Percentiles rank a stretch among this genome's conserved stretches.
Evolutionary conservation across 2,329 filamentous ascomycete species (phyloP).

Genomic region (Lachnellula arida): DNA sequence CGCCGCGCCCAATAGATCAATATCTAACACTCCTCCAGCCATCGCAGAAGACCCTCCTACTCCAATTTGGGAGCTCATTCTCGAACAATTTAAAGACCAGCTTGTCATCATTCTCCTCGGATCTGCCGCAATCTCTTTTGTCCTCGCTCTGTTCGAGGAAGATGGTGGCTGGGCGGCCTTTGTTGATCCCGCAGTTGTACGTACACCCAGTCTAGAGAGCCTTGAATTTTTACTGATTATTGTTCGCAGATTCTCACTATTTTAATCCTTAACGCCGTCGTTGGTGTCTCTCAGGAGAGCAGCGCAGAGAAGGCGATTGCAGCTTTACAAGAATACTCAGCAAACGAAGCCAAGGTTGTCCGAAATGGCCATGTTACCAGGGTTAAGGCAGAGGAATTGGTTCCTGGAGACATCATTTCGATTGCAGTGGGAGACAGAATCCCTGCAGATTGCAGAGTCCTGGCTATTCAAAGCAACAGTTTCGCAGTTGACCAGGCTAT

Average conservation of each 20-base stretch:
- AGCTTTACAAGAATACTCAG: conserved; percentile 96
- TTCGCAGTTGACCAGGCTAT: conserved; percentile 97
- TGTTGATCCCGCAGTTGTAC: conserved; percentile 89
- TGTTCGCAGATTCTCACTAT: conserved; percentile 80
- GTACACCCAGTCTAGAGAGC: conserved; percentile 35
- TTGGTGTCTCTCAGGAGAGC: conserved; percentile 97
- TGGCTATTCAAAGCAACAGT: conserved; percentile 93
- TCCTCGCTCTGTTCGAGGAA: conserved; percentile 87
- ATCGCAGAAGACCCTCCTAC: conserved; percentile 89
- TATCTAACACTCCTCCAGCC: conserved; percentile 41
- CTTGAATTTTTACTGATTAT: conserved; percentile 11
- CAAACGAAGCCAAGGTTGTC: conserved; percentile 92
- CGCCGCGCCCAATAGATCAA: conserved; percentile 3
- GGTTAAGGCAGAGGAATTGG: conserved; percentile 93
- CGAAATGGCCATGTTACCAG: conserved; percentile 71
- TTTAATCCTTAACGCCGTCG: conserved; percentile 90
- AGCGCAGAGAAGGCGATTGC: conserved; percentile 98
- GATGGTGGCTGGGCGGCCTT: conserved; percentile 95
- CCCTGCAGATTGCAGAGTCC: conserved; percentile 86
- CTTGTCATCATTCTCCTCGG: conserved; percentile 91
- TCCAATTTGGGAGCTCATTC: conserved; percentile 89
- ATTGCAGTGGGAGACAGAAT: conserved; percentile 89
- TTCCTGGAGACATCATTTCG: conserved; percentile 88
- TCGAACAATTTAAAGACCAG: conserved; percentile 99
- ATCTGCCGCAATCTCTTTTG: conserved; percentile 89